Percentiles rank a stretch among this genome's conserved stretches.
phyloP scores from a whole-genome alignment of 2,329 filamentous ascomycete genomes.

The Venturia oleaginea region DNA sequence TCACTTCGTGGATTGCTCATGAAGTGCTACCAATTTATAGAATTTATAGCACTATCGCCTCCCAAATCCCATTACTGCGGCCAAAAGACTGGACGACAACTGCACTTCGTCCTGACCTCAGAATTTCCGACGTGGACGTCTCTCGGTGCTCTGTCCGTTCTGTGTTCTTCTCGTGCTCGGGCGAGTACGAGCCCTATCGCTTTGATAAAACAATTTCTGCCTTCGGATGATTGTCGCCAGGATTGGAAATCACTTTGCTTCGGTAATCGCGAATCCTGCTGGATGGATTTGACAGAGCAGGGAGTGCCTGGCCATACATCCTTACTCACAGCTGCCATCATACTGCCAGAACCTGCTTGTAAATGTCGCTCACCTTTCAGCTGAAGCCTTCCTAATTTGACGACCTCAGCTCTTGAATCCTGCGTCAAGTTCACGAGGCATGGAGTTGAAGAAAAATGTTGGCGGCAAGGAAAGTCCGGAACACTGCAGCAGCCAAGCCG shows the following conservation, averaged over 20 bases:
- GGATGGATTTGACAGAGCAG: background rate
- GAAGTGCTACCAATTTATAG: background rate
- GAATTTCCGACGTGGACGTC: background rate
- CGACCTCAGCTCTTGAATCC: background rate
- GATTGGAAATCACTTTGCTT: background rate
- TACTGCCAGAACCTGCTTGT: background rate
- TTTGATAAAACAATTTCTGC: background rate
- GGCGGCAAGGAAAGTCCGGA: no score
- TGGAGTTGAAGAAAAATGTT: background rate
- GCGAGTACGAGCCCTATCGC: background rate
- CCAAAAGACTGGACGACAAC: background rate
- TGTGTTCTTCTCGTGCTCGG: background rate
- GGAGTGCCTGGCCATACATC: background rate
- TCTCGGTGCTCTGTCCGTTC: background rate
- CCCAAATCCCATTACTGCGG: background rate
- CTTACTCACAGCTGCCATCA: slow-evolving; percentile 4
- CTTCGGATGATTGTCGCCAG: background rate
- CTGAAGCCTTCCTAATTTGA: background rate
- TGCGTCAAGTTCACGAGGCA: background rate
- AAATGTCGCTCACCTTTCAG: background rate
- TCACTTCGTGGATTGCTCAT: no score
- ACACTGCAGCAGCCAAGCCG: background rate
- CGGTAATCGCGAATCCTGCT: background rate
- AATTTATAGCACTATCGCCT: background rate
- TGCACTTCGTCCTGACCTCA: background rate